Base-by-base conservation (phyloP, 1,284 basidiomycete genomes). In the Cystobasidiaceae sp. region DNA sequence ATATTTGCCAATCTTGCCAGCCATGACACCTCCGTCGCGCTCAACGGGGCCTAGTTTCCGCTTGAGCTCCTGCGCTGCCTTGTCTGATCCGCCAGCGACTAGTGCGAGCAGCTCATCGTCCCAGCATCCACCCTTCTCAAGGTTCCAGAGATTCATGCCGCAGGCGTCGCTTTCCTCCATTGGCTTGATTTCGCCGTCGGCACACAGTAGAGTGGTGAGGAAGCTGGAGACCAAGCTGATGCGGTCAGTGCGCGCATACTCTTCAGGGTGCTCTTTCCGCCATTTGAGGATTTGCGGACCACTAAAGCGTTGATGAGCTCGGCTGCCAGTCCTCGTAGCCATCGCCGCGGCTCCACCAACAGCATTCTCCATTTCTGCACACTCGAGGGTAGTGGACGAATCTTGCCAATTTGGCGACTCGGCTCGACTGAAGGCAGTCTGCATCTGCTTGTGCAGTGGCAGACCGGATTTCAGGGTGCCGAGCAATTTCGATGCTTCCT, bases 321-420 rank as follows among this genome's bases (percentile, higher is more conserved):
- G 81, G 72, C 88, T 90, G 3, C 91, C 91, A 1, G 89, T 89
- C 6, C 88, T 77, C 72, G 86, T 82, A 0, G 89, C 86, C 9
- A 93, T 79, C 4, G 77, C 81, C 65, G 86, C 84, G 0, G 86
- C 77, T 4, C 89, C 88, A 43, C 89, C 89, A 11, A 85, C 77
- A 33, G 80, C 80, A 1, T 79, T 80, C 72, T 90, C 88, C 41
- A 93, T 79, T 55, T 81, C 82, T 51, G 78, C 79, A 72, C 90
- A 93, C 71, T 92, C 89, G 33, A 78, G 75, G 0, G 83, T 85
- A 0, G 90, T 93, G 0, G 89, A 90, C 0, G 88, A 90, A 77
- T 93, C 91, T 77, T 93, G 90, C 91, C 91, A 93, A 74, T 93
- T 93, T 15, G 90, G 90, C 0, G 88, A 84, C 67, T 82, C 81